These are phyloP conservation scores for Colletotrichum salicis DNA, from an alignment of 2,329 filamentous ascomycete species.

Conservation along the genomic window DNA sequence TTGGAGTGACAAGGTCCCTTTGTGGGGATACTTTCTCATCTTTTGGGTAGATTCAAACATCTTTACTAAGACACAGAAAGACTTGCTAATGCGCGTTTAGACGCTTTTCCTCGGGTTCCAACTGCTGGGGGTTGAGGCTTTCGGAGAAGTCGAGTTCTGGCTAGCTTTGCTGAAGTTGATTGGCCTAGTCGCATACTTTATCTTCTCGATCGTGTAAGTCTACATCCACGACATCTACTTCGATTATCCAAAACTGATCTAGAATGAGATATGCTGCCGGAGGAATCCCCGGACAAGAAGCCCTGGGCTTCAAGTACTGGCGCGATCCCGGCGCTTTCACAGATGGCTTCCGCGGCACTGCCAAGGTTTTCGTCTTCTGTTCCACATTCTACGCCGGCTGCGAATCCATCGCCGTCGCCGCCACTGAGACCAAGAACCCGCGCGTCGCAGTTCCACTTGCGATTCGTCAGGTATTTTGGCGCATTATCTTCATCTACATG, in stretches of 20 bases:
- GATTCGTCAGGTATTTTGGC: conserved; percentile 70
- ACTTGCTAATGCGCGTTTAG: conserved; percentile 37
- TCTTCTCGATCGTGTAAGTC: conserved; percentile 74
- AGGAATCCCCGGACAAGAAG: conserved; percentile 67
- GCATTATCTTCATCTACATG: conserved; percentile 73
- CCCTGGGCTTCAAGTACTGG: conserved; percentile 79
- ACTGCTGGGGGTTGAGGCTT: conserved; percentile 76
- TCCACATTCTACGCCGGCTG: conserved; percentile 78
- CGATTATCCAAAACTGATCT: not conserved
- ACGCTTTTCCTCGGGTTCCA: conserved; percentile 74
- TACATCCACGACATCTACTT: not conserved
- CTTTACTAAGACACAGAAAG: no score
- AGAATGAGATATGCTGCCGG: conserved; percentile 68
- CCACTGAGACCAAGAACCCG: conserved; percentile 70
- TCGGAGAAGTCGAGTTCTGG: conserved; percentile 85
- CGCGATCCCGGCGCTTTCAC: conserved; percentile 75
- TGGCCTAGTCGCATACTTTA: conserved; percentile 76
- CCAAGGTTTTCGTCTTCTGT: conserved; percentile 75
- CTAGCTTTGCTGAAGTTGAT: conserved; percentile 77
- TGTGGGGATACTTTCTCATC: conserved; percentile 78
- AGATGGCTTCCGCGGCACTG: conserved; percentile 74
- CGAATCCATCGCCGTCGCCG: conserved; percentile 70
- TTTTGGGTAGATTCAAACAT: conserved; percentile 63
- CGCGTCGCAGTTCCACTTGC: conserved; percentile 65
- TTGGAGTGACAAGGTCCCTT: conserved; percentile 70